Percentiles rank a stretch among this genome's conserved stretches.
Evolutionary conservation across 108 stramenopile species (phyloP).

Genomic region (Nannochloropsis granulata): DNA sequence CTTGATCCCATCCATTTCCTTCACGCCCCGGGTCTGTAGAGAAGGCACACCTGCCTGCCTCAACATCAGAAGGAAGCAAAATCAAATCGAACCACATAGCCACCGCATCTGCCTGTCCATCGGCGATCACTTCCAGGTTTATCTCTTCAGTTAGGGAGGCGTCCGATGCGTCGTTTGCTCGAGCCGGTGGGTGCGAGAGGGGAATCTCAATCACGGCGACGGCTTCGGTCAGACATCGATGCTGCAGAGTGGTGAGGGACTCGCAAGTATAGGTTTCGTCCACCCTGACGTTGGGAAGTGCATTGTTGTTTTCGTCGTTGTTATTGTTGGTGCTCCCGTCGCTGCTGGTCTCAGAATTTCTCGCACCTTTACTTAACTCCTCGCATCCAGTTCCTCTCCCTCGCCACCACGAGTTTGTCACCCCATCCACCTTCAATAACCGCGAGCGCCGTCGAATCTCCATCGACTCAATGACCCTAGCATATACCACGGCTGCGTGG

Average conservation of each 20-base stretch:
- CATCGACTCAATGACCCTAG: conserved; percentile 18
- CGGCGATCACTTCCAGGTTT: conserved; percentile 1
- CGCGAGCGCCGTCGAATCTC: conserved; percentile 18
- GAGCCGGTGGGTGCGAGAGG: background rate
- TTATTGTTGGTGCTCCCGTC: background rate
- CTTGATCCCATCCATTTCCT: background rate
- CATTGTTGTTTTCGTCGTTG: background rate
- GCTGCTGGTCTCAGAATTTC: background rate
- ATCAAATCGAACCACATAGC: conserved; percentile 35
- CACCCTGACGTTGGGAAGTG: background rate
- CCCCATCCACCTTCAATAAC: background rate
- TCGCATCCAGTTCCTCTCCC: background rate
- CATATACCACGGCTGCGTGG: conserved; percentile 3
- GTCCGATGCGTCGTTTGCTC: background rate
- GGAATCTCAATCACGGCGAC: background rate
- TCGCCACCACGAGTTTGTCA: background rate
- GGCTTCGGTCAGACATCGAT: background rate
- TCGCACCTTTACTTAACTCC: background rate
- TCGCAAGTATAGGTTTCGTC: conserved; percentile 12
- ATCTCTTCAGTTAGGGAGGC: background rate
- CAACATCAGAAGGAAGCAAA: conserved; percentile 2
- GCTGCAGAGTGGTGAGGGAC: background rate
- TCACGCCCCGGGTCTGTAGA: background rate
- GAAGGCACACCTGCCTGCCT: background rate
- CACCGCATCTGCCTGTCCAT: conserved; percentile 26